phyloP scores from a whole-genome alignment of 2,329 filamentous ascomycete species.

The Huntiella decipiens region DNA sequence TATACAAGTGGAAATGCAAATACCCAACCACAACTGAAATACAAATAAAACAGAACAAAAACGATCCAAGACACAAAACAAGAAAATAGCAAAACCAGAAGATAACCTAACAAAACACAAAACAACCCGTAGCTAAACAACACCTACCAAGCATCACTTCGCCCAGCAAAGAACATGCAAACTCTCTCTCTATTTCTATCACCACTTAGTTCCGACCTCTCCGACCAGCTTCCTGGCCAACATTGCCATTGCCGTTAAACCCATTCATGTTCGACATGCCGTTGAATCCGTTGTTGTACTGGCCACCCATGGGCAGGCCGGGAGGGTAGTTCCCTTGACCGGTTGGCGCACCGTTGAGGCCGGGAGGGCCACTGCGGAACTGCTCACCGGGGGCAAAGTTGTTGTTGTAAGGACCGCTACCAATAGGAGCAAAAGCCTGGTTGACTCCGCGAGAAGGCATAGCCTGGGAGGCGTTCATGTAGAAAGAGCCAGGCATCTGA shows the following conservation, averaged over 20 bases:
- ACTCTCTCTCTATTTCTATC: not conserved
- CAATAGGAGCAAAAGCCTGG: constrained; percentile 34
- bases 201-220: not conserved
- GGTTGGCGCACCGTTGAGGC: constrained; percentile 34
- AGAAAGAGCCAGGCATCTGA: constrained; percentile 29
- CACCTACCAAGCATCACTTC: not conserved
- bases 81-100: not conserved
- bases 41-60: too few relatives aligned
- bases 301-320: constrained; percentile 26
- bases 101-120: not conserved
- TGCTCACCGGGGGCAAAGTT: constrained; percentile 29
- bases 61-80: not conserved
- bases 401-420: constrained; percentile 20
- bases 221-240: constrained; percentile 20
- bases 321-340: constrained; percentile 22
- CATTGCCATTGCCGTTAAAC: constrained; percentile 2
- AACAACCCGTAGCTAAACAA: not conserved
- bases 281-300: constrained; percentile 21
- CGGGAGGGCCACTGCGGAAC: constrained; percentile 37
- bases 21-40: too few relatives aligned
- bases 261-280: constrained; percentile 28
- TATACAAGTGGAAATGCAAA: too few relatives aligned
- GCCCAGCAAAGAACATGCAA: constrained; percentile 2
- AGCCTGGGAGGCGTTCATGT: constrained; percentile 36
- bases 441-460: constrained; percentile 36